Evolutionary conservation across 2,329 filamentous ascomycete species (phyloP).

Genomic region (Xylaria sp.): DNA sequence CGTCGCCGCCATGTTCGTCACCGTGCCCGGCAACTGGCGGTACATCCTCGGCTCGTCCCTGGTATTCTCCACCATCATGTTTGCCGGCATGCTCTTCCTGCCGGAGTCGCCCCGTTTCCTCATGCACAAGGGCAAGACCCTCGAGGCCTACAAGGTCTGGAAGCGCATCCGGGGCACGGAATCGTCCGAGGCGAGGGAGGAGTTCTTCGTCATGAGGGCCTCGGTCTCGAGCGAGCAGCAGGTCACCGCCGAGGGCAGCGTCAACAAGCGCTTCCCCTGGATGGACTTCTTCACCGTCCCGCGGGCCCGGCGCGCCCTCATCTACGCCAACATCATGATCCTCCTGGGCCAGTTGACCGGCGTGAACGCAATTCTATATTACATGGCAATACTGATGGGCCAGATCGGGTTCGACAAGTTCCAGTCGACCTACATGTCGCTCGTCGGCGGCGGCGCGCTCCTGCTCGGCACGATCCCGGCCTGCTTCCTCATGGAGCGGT

Average conservation of each 20-base stretch:
- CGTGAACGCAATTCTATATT: conserved; percentile 73
- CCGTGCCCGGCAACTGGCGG: conserved; percentile 71
- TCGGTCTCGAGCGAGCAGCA: conserved; percentile 60
- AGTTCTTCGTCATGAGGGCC: conserved; percentile 74
- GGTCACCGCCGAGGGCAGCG: conserved; percentile 51
- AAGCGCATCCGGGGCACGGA: conserved; percentile 68
- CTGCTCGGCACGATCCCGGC: conserved; percentile 70
- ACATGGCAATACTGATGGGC: conserved; percentile 69
- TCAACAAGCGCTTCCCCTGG: conserved; percentile 65
- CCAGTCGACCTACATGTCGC: conserved; percentile 72
- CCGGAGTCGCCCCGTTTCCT: conserved; percentile 70
- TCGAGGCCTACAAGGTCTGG: conserved; percentile 70
- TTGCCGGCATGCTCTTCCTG: conserved; percentile 69
- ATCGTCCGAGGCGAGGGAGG: conserved; percentile 61
- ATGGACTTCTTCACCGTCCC: conserved; percentile 74
- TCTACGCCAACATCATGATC: conserved; percentile 73
- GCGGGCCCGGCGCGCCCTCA: conserved; percentile 64
- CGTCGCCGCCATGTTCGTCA: conserved; percentile 72
- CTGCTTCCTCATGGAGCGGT: conserved; percentile 72
- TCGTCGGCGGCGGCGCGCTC: conserved; percentile 70
- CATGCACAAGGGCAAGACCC: conserved; percentile 65
- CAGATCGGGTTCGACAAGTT: conserved; percentile 68
- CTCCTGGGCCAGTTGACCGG: conserved; percentile 72
- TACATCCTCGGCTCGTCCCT: conserved; percentile 75
- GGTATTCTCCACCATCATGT: conserved; percentile 67